Percentiles rank a stretch among this genome's conserved stretches.
These are phyloP conservation scores for Bidens hawaiensis DNA, from an alignment of 140 eudicot genomes.

Conservation along the genomic window DNA sequence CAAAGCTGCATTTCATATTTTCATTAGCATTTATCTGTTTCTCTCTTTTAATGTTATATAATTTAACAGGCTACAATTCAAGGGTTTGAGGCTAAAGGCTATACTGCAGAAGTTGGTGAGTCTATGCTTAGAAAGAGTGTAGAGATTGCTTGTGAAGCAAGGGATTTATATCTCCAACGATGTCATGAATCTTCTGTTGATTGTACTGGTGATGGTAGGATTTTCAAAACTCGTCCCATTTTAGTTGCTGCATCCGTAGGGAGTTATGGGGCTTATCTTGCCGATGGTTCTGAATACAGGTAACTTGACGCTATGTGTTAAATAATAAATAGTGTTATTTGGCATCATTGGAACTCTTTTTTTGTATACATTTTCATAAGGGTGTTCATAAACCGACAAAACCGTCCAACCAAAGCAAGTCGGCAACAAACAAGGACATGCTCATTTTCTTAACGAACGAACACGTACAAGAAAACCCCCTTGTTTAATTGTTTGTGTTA, in stretches of 20 bases:
- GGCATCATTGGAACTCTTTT: neutral
- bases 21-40: neutral
- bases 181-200: constrained; percentile 37
- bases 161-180: constrained; percentile 43
- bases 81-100: constrained; percentile 92
- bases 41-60: neutral
- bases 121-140: constrained; percentile 70
- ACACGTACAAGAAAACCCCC: no score
- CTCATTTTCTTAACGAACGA: no score
- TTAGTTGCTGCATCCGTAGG: constrained; percentile 89
- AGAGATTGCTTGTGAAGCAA: constrained; percentile 70
- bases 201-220: constrained; percentile 39
- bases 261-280: constrained; percentile 92
- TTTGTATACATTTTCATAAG: neutral
- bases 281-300: constrained; percentile 97
- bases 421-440: no score
- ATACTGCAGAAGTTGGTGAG: constrained; percentile 60
- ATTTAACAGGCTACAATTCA: constrained; percentile 70
- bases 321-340: neutral
- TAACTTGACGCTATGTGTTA: neutral
- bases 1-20: neutral
- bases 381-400: neutral
- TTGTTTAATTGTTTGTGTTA: no score
- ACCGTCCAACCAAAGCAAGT: neutral
- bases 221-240: constrained; percentile 49